phyloP scores from a whole-genome alignment of 2,329 filamentous ascomycete species.

The Exophiala oligosperma region DNA sequence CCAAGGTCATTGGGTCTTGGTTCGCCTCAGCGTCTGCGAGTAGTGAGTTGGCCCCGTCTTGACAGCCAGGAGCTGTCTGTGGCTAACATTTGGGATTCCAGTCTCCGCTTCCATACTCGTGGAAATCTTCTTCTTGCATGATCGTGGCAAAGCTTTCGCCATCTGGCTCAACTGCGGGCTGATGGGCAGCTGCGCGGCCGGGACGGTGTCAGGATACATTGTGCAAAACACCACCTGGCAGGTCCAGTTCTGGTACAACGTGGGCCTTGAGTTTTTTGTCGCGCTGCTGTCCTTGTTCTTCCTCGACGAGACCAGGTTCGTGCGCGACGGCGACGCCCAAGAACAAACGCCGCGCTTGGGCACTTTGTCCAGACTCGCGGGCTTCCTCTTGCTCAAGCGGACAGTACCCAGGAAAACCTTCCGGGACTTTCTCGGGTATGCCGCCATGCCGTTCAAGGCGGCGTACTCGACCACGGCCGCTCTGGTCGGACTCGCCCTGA shows the following conservation, averaged over 20 bases:
- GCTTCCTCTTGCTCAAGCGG: slow-evolving; percentile 17
- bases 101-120: slow-evolving; percentile 17
- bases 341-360: too few relatives aligned
- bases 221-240: slow-evolving; percentile 16
- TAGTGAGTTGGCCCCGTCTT: neutral
- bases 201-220: slow-evolving; percentile 25
- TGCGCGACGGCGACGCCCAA: too few relatives aligned
- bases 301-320: slow-evolving; percentile 22
- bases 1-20: slow-evolving; percentile 21
- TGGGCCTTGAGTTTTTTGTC: slow-evolving; percentile 12
- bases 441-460: neutral
- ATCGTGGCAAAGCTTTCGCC: slow-evolving; percentile 30
- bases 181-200: slow-evolving; percentile 13
- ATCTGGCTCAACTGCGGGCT: slow-evolving; percentile 16
- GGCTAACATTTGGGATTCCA: neutral
- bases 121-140: slow-evolving; percentile 31
- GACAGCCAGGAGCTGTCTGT: neutral
- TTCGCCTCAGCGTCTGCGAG: neutral
- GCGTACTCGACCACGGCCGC: neutral
- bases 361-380: slow-evolving; percentile 2
- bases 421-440: neutral
- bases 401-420: neutral
- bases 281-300: slow-evolving; percentile 18
- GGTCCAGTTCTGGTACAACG: slow-evolving; percentile 26
- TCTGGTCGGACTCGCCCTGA: slow-evolving; percentile 1